phyloP scores from a whole-genome alignment of 352 stramenopile species.

The Globisporangium parvum region DNA sequence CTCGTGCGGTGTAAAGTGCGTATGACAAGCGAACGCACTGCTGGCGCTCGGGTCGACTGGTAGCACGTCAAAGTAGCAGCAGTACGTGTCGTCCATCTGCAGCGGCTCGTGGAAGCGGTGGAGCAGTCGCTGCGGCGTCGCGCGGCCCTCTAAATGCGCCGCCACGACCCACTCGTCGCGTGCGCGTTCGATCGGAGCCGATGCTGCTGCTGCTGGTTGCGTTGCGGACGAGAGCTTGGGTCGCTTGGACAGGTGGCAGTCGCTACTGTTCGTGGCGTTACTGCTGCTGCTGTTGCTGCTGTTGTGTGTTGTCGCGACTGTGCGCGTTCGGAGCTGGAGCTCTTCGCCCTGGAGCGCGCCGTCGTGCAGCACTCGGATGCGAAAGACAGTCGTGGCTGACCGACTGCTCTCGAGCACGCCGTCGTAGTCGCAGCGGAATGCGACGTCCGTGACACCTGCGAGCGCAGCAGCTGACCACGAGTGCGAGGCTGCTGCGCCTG shows the following conservation, averaged over 20 bases:
- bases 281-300: too few relatives aligned
- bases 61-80: constrained; percentile 36
- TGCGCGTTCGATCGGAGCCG: neutral
- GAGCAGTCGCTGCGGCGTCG: constrained; percentile 13
- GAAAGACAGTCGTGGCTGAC: constrained; percentile 28
- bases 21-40: constrained; percentile 31
- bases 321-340: constrained; percentile 4
- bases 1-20: constrained; percentile 20
- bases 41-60: constrained; percentile 15
- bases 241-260: constrained; percentile 24
- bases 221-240: constrained; percentile 11
- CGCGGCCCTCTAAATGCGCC: constrained; percentile 14
- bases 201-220: neutral
- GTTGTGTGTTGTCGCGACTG: too few relatives aligned
- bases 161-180: neutral
- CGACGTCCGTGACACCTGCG: neutral
- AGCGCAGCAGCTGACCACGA: neutral
- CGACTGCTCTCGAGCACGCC: constrained; percentile 40
- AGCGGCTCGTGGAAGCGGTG: constrained; percentile 3
- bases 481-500: neutral
- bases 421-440: constrained; percentile 35
- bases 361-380: constrained; percentile 33
- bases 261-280: neutral
- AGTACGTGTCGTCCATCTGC: constrained; percentile 23
- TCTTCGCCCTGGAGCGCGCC: constrained; percentile 33